Base-by-base conservation (phyloP, 768 basidiomycete genomes). In the Russula olivacea region DNA sequence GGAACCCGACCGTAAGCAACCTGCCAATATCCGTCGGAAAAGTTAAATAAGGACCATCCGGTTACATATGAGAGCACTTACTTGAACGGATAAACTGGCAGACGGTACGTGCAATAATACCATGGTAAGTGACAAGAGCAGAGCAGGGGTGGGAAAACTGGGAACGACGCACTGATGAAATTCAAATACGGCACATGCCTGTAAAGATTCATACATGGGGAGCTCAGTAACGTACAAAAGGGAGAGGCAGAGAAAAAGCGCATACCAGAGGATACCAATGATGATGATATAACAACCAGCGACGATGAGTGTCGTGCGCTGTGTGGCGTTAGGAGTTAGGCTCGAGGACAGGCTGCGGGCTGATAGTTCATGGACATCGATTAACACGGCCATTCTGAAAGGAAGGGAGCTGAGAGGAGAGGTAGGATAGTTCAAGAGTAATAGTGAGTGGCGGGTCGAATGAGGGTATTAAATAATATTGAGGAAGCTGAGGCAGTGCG, bases 51-150 rank as follows among this genome's bases (percentile, higher is more conserved):
- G 23, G 34, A 10, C 34, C 11, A 34, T 34, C 34, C 10, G 34
- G 34, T 11, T 11, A 34, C 34, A 34, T 11, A 11, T n/a, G 19
- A 15, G 14, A 34, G 28, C 28, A 40, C 8, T 57, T 63, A 91
- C 91, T 93, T 93, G 82, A 93, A 93, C 5, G 91, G 92, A 73
- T 93, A 93, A 71, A 93, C 91, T 93, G 41, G 10, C 2, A 25
- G 0, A 15, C n/a, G n/a, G 43, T 10, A 45, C 19, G 19, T 10
- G 43, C 5, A 43, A 19, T 43, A 10, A 32, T 3, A 36, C 10
- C 53, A 40, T 19, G 17, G 21, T 34, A 56, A 43, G 30, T 49
- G 17, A 36, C 9, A 11, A 34, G 34, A 34, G 0, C 11, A 2
- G 12, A n/a, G 12, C 4, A 8, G 45, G 15, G 21, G 17, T 12